Conservation (phyloP, 176 grass and related monocot species). For the Zea luxurians region DNA sequence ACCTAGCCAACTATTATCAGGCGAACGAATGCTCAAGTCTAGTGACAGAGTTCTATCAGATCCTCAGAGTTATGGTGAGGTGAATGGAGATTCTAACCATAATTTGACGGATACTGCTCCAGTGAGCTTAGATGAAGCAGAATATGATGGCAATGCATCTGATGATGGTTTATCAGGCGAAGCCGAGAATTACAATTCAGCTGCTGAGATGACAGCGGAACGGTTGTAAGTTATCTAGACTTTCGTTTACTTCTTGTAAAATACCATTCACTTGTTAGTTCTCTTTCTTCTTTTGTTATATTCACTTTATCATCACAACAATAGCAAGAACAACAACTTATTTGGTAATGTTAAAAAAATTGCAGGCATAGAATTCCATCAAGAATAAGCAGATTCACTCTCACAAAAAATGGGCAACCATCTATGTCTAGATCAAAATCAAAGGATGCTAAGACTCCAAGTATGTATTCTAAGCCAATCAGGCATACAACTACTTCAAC, state of each 20-base stretch:
- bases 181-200: constrained; percentile 49
- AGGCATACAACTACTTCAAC: constrained; percentile 46
- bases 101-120: constrained; percentile 7
- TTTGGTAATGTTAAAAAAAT: constrained; percentile 30
- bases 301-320: not conserved
- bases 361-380: constrained; percentile 54
- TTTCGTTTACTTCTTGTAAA: not conserved
- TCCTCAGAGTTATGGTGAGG: constrained; percentile 53
- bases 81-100: constrained; percentile 44
- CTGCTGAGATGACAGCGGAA: constrained; percentile 28
- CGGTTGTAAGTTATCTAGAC: constrained; percentile 41
- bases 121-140: constrained; percentile 51
- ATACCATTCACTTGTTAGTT: not conserved
- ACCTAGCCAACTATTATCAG: constrained; percentile 10
- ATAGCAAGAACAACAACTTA: constrained; percentile 13
- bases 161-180: constrained; percentile 62
- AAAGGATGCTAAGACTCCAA: constrained; percentile 66
- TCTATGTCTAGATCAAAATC: constrained; percentile 47
- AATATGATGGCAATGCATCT: constrained; percentile 67
- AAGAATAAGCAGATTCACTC: constrained; percentile 53
- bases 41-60: constrained; percentile 44
- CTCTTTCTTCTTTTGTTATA: constrained; percentile 8
- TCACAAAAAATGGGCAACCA: constrained; percentile 53
- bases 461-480: constrained; percentile 40
- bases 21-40: constrained; percentile 17